These are phyloP conservation scores for Pichia sp. DNA, from an alignment of 1,139 yeast genomes.

Conservation along the genomic window DNA sequence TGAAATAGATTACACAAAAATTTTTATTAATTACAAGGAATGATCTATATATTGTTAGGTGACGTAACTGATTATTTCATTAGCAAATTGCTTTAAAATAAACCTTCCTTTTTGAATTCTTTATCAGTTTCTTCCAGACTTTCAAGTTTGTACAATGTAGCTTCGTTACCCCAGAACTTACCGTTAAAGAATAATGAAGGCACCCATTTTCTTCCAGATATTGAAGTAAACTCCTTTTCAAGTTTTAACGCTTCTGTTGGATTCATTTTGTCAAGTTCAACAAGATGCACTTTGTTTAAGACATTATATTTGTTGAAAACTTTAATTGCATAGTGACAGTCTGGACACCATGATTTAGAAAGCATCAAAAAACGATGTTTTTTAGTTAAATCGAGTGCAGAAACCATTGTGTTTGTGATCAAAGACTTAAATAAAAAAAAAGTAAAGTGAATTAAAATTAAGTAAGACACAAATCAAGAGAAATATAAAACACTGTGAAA, in stretches of 20 bases:
- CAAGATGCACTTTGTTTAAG: slow-evolving; percentile 41
- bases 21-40: too few species aligned
- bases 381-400: slow-evolving; percentile 36
- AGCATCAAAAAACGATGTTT: slow-evolving; percentile 49
- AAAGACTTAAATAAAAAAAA: too few species aligned
- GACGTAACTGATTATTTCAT: too few species aligned
- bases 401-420: slow-evolving; percentile 12
- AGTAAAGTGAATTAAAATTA: too few species aligned
- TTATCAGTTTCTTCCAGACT: slow-evolving; percentile 38
- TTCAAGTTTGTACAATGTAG: slow-evolving; percentile 43
- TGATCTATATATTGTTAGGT: too few species aligned
- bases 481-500: too few species aligned
- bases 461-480: too few species aligned
- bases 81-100: slow-evolving; percentile 21
- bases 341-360: slow-evolving; percentile 75
- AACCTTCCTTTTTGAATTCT: slow-evolving; percentile 39
- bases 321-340: slow-evolving; percentile 56
- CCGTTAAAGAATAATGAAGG: slow-evolving; percentile 67
- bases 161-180: slow-evolving; percentile 54
- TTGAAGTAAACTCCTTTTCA: slow-evolving; percentile 54
- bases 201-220: slow-evolving; percentile 64
- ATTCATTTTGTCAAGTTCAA: slow-evolving; percentile 57
- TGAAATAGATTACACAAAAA: too few species aligned
- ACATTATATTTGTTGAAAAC: slow-evolving; percentile 50
- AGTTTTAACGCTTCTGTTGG: slow-evolving; percentile 47